Conservation (phyloP, 108 stramenopile species). For the Cylindrotheca fusiformis region DNA sequence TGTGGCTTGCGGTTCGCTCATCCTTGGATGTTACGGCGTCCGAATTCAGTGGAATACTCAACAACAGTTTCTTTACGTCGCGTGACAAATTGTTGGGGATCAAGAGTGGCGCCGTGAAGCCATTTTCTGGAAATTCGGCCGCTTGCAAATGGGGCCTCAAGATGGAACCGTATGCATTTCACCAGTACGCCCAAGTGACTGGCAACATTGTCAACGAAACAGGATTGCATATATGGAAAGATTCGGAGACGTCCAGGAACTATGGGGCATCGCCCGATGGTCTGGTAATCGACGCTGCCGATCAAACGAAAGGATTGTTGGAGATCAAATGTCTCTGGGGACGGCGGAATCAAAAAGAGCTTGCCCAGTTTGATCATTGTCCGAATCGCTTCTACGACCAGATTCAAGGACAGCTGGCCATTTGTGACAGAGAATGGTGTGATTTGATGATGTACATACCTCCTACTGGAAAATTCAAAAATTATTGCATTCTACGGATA, state of each 20-base stretch:
- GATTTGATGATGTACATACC: slow-evolving; percentile 43
- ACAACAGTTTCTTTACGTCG: slow-evolving; percentile 26
- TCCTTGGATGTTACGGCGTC: slow-evolving; percentile 34
- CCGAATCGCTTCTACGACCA: slow-evolving; percentile 40
- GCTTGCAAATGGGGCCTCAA: slow-evolving; percentile 35
- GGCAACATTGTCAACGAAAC: slow-evolving; percentile 23
- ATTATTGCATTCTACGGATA: slow-evolving; percentile 33
- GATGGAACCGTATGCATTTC: slow-evolving; percentile 36
- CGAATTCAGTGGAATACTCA: slow-evolving; percentile 25
- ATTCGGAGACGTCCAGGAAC: not conserved
- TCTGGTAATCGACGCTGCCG: slow-evolving; percentile 14
- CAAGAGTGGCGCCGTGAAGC: slow-evolving; percentile 8
- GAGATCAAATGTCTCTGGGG: slow-evolving; percentile 43
- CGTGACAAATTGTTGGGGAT: slow-evolving; percentile 26
- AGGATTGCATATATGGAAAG: slow-evolving; percentile 20
- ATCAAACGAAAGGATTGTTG: slow-evolving; percentile 15
- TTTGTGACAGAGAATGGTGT: slow-evolving; percentile 39
- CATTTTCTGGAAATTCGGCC: not conserved
- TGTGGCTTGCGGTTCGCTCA: slow-evolving; percentile 28
- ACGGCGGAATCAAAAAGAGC: slow-evolving; percentile 18
- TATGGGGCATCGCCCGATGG: slow-evolving; percentile 45
- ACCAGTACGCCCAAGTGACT: slow-evolving; percentile 20
- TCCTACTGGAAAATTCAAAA: slow-evolving; percentile 6
- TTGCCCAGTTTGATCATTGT: slow-evolving; percentile 24
- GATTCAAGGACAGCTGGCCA: slow-evolving; percentile 39